Base-by-base conservation (phyloP, 1,284 basidiomycete genomes). In the Moesziomyces globuligerus region DNA sequence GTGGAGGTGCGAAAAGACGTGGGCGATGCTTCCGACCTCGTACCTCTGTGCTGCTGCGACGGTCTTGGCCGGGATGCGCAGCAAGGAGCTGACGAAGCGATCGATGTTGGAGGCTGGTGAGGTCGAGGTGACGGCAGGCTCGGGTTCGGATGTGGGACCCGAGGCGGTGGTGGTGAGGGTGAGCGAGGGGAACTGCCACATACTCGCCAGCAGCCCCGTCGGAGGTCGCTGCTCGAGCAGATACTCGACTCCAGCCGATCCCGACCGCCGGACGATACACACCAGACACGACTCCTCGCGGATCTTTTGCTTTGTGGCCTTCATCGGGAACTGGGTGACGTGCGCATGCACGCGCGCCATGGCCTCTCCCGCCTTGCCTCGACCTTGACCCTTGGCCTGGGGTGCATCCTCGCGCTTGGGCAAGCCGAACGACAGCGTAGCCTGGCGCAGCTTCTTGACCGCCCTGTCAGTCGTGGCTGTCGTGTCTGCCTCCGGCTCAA, bases 1-100 rank as follows among this genome's bases (percentile, higher is more conserved):
- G 75, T 87, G 88, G 79, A 96, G 91, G 81, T 98, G 94, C 3
- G 90, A 92, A 84, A 96, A 97, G 49, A 93, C 85, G 78, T 96
- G 94, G 1, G 89, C 72, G 29, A 95, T 88, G 46, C 62, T 41
- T 20, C 65, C 76, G 53, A 80, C 56, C 13, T 50, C 49, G 24
- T 56, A 41, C 32, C 44, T 38, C 15, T 40, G 45, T 8, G n/a
- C 25, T 21, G 25, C 36, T 10, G 20, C 17, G n/a, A n/a, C 26
- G 20, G 23, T 26, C 7, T 32, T 47, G 10, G 21, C 6, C 7
- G 46, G 29, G 29, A 29, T 29, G 10, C 51, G 25, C n/a, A 65
- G 10, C 21, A 64, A 54, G 13, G 54, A 49, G 18, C 38, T 15
- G 34, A 54, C 11, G 15, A 58, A 57, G 4, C 29, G 25, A n/a